Conservation (phyloP, 2,329 filamentous ascomycete genomes). For the Bipolaris gigantea region DNA sequence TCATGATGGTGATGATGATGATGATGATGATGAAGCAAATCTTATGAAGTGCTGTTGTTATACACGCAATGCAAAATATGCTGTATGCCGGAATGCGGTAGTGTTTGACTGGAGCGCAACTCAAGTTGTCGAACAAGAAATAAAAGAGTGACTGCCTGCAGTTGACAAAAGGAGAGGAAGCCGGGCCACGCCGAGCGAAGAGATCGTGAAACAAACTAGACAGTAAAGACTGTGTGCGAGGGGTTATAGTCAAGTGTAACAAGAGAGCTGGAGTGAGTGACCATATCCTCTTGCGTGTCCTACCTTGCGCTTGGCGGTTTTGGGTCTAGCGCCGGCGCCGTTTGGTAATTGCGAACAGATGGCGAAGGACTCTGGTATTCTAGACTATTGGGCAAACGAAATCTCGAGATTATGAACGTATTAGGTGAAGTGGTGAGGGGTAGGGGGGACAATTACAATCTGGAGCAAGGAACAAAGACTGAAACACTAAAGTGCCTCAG, state of each 20-base stretch:
- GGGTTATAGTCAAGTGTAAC: conserved; percentile 17
- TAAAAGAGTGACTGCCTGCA: conserved; percentile 31
- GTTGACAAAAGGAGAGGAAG: conserved; percentile 24
- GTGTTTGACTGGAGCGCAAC: conserved; percentile 9
- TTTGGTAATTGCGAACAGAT: conserved; percentile 16
- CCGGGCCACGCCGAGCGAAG: conserved; percentile 22
- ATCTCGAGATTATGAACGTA: conserved; percentile 8
- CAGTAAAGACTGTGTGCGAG: conserved; percentile 23
- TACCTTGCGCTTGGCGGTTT: conserved; percentile 15
- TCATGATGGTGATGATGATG: conserved; percentile 51
- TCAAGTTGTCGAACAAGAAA: conserved; percentile 15
- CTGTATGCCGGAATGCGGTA: conserved; percentile 11
- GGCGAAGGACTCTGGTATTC: conserved; percentile 8
- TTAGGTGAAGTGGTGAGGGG: conserved; percentile 20
- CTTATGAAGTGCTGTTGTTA: conserved; percentile 34
- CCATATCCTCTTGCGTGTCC: conserved; percentile 17
- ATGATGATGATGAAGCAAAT: conserved; percentile 33
- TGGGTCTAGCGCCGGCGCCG: conserved; percentile 16
- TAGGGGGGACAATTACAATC: conserved; percentile 19
- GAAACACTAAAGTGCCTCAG: conserved; percentile 26
- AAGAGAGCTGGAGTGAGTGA: conserved; percentile 14
- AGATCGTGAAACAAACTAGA: conserved; percentile 17
- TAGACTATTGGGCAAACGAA: conserved; percentile 1
- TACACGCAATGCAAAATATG: conserved; percentile 24
- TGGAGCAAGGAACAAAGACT: conserved; percentile 22